A percentile compares a stretch with the other conserved stretches of the same genome.
phyloP scores from a whole-genome alignment of 2,329 filamentous ascomycete genomes.

The Botrytis sinoallii region DNA sequence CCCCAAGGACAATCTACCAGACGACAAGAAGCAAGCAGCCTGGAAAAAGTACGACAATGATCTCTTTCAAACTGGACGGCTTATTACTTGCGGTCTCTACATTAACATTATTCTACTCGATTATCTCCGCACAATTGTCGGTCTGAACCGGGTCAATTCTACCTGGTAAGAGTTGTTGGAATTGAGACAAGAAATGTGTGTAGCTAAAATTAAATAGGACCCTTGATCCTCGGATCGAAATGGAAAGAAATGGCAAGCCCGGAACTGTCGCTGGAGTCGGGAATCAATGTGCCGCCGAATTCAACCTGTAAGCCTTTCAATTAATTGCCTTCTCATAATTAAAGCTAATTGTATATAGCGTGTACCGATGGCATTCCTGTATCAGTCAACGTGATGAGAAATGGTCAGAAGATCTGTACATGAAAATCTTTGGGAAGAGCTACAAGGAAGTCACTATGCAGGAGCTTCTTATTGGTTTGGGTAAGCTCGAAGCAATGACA shows the following conservation, averaged over 20 bases:
- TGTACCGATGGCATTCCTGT: conserved; percentile 82
- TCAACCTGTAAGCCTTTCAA: conserved; percentile 57
- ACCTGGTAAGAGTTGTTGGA: conserved; percentile 51
- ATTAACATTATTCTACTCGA: conserved; percentile 76
- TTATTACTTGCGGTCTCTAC: conserved; percentile 71
- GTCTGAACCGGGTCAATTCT: conserved; percentile 27
- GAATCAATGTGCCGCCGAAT: conserved; percentile 80
- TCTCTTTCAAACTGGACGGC: conserved; percentile 70
- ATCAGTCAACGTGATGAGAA: conserved; percentile 71
- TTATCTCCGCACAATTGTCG: conserved; percentile 66
- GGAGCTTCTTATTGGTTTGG: conserved; percentile 60
- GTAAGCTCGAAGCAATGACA: conserved; percentile 58
- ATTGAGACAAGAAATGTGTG: too few relatives aligned
- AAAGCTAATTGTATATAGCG: conserved; percentile 33
- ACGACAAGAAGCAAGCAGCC: conserved; percentile 48
- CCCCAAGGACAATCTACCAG: conserved; percentile 49
- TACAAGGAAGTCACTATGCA: conserved; percentile 43
- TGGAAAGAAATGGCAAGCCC: conserved; percentile 55
- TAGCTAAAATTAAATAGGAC: conserved; percentile 41
- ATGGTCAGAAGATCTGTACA: conserved; percentile 68
- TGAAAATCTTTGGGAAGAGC: conserved; percentile 18
- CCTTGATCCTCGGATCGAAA: conserved; percentile 70
- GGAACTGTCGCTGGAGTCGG: conserved; percentile 58
- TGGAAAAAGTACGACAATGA: conserved; percentile 73
- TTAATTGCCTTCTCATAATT: too few relatives aligned